Percentiles rank a stretch among this genome's conserved stretches.
Conservation (phyloP, 2,329 filamentous ascomycete species). For the Lithohypha guttulata region DNA sequence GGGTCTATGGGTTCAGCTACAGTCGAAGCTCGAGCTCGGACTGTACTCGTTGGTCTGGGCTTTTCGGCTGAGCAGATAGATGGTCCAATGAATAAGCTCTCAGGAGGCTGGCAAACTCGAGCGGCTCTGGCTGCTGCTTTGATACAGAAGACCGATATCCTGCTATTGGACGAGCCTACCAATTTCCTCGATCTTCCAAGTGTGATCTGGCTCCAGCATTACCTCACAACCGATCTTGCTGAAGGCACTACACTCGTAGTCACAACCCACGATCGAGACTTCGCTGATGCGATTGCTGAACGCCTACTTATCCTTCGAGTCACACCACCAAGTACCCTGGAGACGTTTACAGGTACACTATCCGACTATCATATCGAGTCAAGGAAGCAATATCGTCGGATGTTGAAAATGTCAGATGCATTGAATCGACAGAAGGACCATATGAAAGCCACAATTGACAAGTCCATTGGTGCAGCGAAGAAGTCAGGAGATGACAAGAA, state of each 20-base stretch:
- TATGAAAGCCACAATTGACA: slow-evolving; percentile 65
- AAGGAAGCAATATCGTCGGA: slow-evolving; percentile 50
- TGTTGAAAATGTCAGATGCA: slow-evolving; percentile 67
- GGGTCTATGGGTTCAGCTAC: slow-evolving; percentile 20
- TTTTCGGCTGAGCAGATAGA: slow-evolving; percentile 18
- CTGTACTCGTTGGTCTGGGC: slow-evolving; percentile 16
- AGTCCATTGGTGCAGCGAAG: slow-evolving; percentile 64
- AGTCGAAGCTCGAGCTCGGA: slow-evolving; percentile 18
- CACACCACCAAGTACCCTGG: slow-evolving; percentile 51
- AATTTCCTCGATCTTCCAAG: slow-evolving; percentile 76
- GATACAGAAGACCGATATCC: slow-evolving; percentile 62
- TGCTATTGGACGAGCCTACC: slow-evolving; percentile 78
- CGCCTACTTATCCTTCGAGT: slow-evolving; percentile 62
- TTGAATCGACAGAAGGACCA: slow-evolving; percentile 72
- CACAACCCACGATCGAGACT: slow-evolving; percentile 76
- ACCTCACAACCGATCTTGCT: slow-evolving; percentile 49
- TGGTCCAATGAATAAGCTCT: slow-evolving; percentile 39
- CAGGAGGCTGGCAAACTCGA: slow-evolving; percentile 68
- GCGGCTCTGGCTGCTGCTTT: slow-evolving; percentile 54
- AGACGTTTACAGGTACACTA: slow-evolving; percentile 65
- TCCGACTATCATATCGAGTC: slow-evolving; percentile 58
- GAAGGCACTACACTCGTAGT: slow-evolving; percentile 57
- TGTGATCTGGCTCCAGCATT: slow-evolving; percentile 73
- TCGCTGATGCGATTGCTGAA: slow-evolving; percentile 62
- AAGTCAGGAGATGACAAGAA: slow-evolving; percentile 75